phyloP scores from a whole-genome alignment of 2,329 filamentous ascomycete genomes.

The Exophiala dermatitidis region DNA sequence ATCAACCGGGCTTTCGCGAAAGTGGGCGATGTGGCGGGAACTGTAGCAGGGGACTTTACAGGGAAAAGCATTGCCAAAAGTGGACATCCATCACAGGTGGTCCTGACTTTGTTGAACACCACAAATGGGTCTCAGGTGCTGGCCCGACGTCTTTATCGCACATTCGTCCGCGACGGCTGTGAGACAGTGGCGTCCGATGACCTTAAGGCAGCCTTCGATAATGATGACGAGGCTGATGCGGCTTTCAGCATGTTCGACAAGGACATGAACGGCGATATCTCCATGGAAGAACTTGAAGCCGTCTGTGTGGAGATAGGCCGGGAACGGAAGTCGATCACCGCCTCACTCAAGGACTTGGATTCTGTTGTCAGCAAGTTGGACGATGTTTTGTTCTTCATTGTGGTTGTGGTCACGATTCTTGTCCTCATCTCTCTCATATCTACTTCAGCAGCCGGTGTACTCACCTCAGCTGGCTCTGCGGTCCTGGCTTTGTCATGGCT shows the following conservation, averaged over 20 bases:
- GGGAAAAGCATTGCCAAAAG: constrained; percentile 61
- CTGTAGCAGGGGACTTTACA: constrained; percentile 85
- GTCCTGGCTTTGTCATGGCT: constrained; percentile 90
- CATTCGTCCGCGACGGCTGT: constrained; percentile 65
- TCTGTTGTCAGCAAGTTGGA: constrained; percentile 88
- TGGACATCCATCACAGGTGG: constrained; percentile 76
- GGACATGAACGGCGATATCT: constrained; percentile 93
- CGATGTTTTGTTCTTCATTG: constrained; percentile 80
- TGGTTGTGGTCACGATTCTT: constrained; percentile 69
- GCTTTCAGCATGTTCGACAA: constrained; percentile 93
- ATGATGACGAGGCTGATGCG: constrained; percentile 76
- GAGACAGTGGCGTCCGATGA: constrained; percentile 75
- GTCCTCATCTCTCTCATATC: constrained; percentile 88
- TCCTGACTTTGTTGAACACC: constrained; percentile 66
- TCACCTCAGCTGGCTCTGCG: constrained; percentile 82
- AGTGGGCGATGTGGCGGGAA: constrained; percentile 77
- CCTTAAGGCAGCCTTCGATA: constrained; percentile 68
- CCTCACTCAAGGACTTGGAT: constrained; percentile 88
- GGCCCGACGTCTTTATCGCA: constrained; percentile 80
- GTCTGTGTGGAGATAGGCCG: constrained; percentile 91
- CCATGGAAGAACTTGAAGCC: constrained; percentile 86
- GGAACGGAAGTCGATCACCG: constrained; percentile 91
- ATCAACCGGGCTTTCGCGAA: constrained; percentile 69
- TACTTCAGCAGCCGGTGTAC: constrained; percentile 76
- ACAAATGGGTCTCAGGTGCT: constrained; percentile 72